Base-by-base conservation (phyloP, 2,329 filamentous ascomycete species). In the Colletotrichum viniferum region DNA sequence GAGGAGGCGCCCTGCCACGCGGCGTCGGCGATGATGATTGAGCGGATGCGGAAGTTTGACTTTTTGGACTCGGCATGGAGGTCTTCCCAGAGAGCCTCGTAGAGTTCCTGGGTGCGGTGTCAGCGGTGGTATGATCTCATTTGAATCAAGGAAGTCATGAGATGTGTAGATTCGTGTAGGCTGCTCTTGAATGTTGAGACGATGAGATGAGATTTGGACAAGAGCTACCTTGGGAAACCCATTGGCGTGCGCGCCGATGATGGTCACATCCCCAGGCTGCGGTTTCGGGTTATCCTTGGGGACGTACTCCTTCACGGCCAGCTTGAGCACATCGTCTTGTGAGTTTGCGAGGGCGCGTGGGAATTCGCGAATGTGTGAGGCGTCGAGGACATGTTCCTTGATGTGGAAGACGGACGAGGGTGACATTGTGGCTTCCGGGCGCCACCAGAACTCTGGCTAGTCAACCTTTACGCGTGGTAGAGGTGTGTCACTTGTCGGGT, bases 1-100 rank as follows among this genome's bases (percentile, higher is more conserved):
- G 94, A 92, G 81, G 94, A 97, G 80, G 91, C 88, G 43, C 96
- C 96, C 86, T 98, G 95, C 82, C 95, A 93, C 34, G 95, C 92
- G n/a, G 94, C 91, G 85, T 98, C 96, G 77, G 95, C 93, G 79
- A 98, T 97, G 94, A 95, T 98, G 79, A 98, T 96, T 77, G 91
- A 88, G 73, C 95, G 91, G 79, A 98, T 95, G 3, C 89, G 88
- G 79, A 97, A 91, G 21, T 92, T 92, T 69, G 28, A 9, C 55
- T 36, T 24, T 84, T 82, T 78, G 7, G 92, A 86, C 21, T 88
- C 86, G 21, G 88, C 84, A 78, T 94, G 87, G 3, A 98, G 87
- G 67, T 98, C 95, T 74, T 96, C 95, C 94, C 96, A 98, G 0
- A 98, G 87, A 0, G 96, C 94, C 80, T 98, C 96, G 81, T 98